Conservation (phyloP, 306 rosid species). For the Quercus variabilis region DNA sequence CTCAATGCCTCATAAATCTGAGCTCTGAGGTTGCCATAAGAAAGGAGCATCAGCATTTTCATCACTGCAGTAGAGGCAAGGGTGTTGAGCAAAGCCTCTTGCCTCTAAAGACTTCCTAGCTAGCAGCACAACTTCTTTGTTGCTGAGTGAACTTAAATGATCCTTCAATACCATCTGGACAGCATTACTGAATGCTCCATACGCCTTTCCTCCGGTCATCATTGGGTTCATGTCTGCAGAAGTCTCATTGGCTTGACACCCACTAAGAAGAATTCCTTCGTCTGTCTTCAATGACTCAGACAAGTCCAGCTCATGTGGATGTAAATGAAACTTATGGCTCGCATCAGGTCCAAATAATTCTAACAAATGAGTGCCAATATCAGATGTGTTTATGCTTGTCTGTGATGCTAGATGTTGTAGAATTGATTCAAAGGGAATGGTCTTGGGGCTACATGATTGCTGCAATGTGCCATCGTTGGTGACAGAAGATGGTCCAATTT, state of each 20-base stretch:
- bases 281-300: constrained; percentile 35
- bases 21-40: constrained; percentile 35
- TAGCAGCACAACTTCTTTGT: neutral
- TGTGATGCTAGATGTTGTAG: constrained; percentile 51
- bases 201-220: constrained; percentile 46
- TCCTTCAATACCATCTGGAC: neutral
- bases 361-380: constrained; percentile 61
- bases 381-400: constrained; percentile 59
- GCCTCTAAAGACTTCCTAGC: neutral
- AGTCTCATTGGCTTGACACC: constrained; percentile 79
- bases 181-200: constrained; percentile 38
- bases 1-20: constrained; percentile 1
- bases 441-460: constrained; percentile 30
- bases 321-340: constrained; percentile 53
- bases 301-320: constrained; percentile 25
- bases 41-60: constrained; percentile 32
- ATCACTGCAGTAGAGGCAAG: constrained; percentile 2
- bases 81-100: neutral
- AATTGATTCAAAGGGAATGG: constrained; percentile 56
- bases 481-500: constrained; percentile 60
- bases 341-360: constrained; percentile 61
- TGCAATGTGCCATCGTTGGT: neutral
- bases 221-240: constrained; percentile 63
- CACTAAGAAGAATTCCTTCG: constrained; percentile 82
- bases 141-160: neutral